Base-by-base conservation (phyloP, 176 grass and related monocot genomes). In the Avena atlantica region DNA sequence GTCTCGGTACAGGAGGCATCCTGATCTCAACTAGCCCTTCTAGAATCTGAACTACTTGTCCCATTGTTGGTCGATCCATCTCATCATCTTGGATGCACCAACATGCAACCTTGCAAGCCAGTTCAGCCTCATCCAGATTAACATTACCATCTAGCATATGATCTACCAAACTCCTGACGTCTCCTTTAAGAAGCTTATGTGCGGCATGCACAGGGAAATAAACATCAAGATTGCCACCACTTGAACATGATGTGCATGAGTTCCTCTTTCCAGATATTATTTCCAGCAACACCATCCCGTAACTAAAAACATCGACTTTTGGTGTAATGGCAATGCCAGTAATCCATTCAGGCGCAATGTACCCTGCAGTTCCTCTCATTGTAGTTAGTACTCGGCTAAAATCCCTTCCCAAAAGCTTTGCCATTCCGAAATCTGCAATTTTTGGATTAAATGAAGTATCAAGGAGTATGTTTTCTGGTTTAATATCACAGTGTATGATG, bases 51-150 rank as follows among this genome's bases (percentile, higher is more conserved):
- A 87, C 80, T 17, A 91, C 79, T 17, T 91, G 36, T 20, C 25
- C 66, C 90, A 91, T 91, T 24, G 90, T 85, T 20, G 90, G 90
- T 61, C 90, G 51, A 57, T 45, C 50, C 60, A 81, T 37, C 65
- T 91, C 90, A 12, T 81, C 9, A 12, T 67, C 81, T 73, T 91
- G 81, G 29, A 91, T 87, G 29, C 90, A 91, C 90, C 86, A 88
- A n/a, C 86, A 79, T 65, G 85, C 80, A 85, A 85, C 66, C 74
- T 88, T 91, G 19, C 80, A 81, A 61, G 12, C 40, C 5, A 42
- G 40, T 42, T 42, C 40, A 42, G 40, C 40, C 40, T 42, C 40
- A 42, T 42, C 40, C 45, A 0, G 50, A 55, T 91, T 48, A 16
- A 36, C 55, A 13, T 62, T 50, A 70, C 70, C 81, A 25, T 83